Evolutionary conservation across 202 grass and related monocot genomes (phyloP), one percentile per base, ranked within the genome.

Genomic region (Elaeis oleifera): DNA sequence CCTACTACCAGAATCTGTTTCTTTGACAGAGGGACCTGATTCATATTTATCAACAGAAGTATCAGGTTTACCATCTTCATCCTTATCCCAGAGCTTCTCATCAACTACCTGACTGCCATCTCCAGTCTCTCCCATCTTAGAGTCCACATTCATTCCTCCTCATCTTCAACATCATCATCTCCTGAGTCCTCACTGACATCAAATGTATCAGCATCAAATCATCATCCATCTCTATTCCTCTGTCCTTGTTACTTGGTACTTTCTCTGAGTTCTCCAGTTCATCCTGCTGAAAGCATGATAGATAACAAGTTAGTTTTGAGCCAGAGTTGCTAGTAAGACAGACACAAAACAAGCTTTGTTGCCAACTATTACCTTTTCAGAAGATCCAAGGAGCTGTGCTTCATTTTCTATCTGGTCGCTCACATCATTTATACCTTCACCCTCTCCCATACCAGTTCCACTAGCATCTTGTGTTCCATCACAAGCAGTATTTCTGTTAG

Each of bases 361-460:
- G 15, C 36, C 3, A 67, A 58, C 11, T 48, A 49, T 6, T 66
- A 95, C 90, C 80, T 51, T 84, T 58, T 79, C 76, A 69, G 84
- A 64, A 50, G 60, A 67, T 49, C 80, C 85, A 65, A 86, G 71
- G n/a, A 95, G 80, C 73, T 89, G 84, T 16, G 84, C 78, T 74
- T 74, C 63, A 78, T 91, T 87, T 39, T 91, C 81, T 65, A 96
- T 86, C 76, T 88, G 76, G 66, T 89, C 83, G 51, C 87, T 91
- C 56, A 84, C 79, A 69, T 86, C 89, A 70, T 89, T 84, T 56
- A 70, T 39, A 51, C 92, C 92, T 63, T 91, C 78, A 60, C 92
- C 92, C 28, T 96, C 84, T 54, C 92, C 92, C 92, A 96, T 83
- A 49, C 92, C 92, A 73, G 92, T 96, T 77, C 91, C 91, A 80